Percentiles rank a stretch among this genome's conserved stretches.
phyloP scores from a whole-genome alignment of 208 protist genomes.

The Crithidia fasciculata region DNA sequence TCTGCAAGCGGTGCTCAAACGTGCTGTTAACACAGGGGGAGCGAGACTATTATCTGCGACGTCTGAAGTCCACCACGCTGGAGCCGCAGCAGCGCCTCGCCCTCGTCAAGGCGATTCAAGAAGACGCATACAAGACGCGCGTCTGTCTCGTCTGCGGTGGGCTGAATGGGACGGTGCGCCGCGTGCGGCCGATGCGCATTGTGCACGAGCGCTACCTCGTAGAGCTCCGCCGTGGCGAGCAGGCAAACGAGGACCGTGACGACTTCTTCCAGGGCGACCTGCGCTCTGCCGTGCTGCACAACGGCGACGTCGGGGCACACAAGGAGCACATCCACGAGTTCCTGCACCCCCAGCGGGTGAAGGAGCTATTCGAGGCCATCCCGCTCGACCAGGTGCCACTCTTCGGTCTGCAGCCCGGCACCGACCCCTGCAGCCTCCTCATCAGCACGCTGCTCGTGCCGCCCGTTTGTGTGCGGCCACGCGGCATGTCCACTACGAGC shows the following conservation, averaged over 20 bases:
- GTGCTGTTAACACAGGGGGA: conserved; percentile 91
- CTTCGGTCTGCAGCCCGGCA: conserved; percentile 91
- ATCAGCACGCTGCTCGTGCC: conserved; percentile 96
- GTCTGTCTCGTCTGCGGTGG: conserved; percentile 94
- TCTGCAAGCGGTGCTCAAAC: conserved; percentile 97
- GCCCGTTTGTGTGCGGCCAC: conserved; percentile 97
- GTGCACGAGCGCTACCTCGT: conserved; percentile 87
- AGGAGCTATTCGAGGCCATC: conserved; percentile 94
- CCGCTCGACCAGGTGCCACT: conserved; percentile 92
- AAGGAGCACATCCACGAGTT: conserved; percentile 90
- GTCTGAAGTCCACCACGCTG: conserved; percentile 39
- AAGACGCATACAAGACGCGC: conserved; percentile 89
- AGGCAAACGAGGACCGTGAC: conserved; percentile 49
- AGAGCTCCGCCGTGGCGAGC: conserved; percentile 69
- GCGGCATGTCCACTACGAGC: conserved; percentile 70
- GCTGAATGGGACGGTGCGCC: conserved; percentile 93
- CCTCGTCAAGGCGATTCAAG: conserved; percentile 80
- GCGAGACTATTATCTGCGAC: conserved; percentile 69
- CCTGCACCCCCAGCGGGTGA: conserved; percentile 92
- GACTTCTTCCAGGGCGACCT: conserved; percentile 50
- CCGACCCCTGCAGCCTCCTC: conserved; percentile 92
- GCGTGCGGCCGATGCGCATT: conserved; percentile 78
- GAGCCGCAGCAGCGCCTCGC: conserved; percentile 75
- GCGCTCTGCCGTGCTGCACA: conserved; percentile 55
- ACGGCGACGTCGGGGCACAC: conserved; percentile 56